A percentile compares a stretch with the other conserved stretches of the same genome.
Conservation (phyloP, 202 grass and related monocot genomes). For the Dendrocalamus latiflorus region DNA sequence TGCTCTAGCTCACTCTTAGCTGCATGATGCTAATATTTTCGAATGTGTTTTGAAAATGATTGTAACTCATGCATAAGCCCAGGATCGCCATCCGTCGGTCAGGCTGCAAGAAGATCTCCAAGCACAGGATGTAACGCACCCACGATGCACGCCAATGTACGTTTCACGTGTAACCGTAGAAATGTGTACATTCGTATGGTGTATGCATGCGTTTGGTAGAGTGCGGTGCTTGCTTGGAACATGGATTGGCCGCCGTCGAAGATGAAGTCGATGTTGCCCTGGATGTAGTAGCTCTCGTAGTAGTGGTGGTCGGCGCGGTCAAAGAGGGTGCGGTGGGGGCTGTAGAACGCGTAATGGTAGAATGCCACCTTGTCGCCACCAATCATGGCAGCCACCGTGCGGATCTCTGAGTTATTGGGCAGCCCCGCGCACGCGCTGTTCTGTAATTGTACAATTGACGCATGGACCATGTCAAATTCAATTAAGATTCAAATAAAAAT, state of each 20-base stretch:
- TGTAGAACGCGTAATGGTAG: conserved; percentile 84
- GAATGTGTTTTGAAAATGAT: no score
- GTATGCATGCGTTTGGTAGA: background rate
- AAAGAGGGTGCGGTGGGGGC: conserved; percentile 77
- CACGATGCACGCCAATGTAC: background rate
- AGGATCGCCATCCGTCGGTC: conserved; percentile 57
- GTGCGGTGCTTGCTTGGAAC: conserved; percentile 47
- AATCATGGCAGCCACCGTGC: conserved; percentile 61
- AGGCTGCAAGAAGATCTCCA: conserved; percentile 84
- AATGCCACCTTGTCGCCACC: conserved; percentile 79
- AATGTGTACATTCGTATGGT: no score
- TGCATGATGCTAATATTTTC: no score
- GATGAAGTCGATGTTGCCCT: conserved; percentile 97
- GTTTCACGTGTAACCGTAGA: background rate
- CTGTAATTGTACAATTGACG: background rate
- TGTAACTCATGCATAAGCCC: no score
- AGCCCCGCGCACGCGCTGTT: conserved; percentile 47
- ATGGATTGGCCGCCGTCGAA: conserved; percentile 77
- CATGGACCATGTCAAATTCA: background rate
- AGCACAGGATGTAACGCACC: conserved; percentile 18
- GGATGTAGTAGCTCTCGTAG: conserved; percentile 92
- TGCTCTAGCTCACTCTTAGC: no score
- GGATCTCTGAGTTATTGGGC: conserved; percentile 25
- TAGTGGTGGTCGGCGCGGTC: conserved; percentile 64
- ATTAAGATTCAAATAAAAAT: background rate